Evolutionary conservation across 2,329 filamentous ascomycete species (phyloP).

Genomic region (Neopestalotiopsis sp.): DNA sequence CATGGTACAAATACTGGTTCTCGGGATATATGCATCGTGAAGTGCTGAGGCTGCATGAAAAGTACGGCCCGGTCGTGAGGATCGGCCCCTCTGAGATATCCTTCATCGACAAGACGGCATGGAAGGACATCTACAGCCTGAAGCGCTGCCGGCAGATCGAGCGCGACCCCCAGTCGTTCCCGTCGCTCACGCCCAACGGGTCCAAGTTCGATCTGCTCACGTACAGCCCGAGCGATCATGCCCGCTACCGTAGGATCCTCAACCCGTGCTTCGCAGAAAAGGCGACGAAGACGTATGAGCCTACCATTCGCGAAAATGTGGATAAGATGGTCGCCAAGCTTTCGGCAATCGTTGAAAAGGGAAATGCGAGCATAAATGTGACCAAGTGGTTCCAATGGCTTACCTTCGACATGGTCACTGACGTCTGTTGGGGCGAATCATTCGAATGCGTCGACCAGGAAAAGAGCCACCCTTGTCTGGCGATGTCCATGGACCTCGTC

Average conservation of each 20-base stretch:
- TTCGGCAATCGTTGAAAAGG: not conserved
- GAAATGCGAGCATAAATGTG: not conserved
- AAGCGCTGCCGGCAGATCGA: slow-evolving; percentile 3
- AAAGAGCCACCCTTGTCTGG: slow-evolving; percentile 12
- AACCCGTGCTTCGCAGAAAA: slow-evolving; percentile 15
- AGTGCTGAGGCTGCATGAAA: slow-evolving; percentile 6
- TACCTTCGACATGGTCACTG: slow-evolving; percentile 14
- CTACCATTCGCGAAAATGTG: not conserved
- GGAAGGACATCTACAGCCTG: slow-evolving; percentile 18
- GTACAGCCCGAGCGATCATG: slow-evolving; percentile 12
- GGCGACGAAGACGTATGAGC: slow-evolving; percentile 7
- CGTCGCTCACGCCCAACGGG: slow-evolving; percentile 12
- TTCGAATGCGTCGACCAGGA: slow-evolving; percentile 9
- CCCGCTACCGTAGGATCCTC: slow-evolving; percentile 11
- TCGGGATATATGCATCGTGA: slow-evolving; percentile 11
- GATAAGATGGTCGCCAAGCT: slow-evolving; percentile 12
- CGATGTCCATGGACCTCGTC: slow-evolving; percentile 15
- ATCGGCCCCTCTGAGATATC: slow-evolving; percentile 10
- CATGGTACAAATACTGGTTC: slow-evolving; percentile 12
- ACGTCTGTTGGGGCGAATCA: slow-evolving; percentile 12
- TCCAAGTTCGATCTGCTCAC: slow-evolving; percentile 15
- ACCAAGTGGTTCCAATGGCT: slow-evolving; percentile 16
- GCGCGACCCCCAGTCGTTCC: slow-evolving; percentile 11
- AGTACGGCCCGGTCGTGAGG: slow-evolving; percentile 13
- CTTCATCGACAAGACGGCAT: slow-evolving; percentile 15